Evolutionary conservation across 495 filamentous ascomycete species (phyloP), one percentile per base, ranked within the genome.

Genomic region (Usnea hakonensis): DNA sequence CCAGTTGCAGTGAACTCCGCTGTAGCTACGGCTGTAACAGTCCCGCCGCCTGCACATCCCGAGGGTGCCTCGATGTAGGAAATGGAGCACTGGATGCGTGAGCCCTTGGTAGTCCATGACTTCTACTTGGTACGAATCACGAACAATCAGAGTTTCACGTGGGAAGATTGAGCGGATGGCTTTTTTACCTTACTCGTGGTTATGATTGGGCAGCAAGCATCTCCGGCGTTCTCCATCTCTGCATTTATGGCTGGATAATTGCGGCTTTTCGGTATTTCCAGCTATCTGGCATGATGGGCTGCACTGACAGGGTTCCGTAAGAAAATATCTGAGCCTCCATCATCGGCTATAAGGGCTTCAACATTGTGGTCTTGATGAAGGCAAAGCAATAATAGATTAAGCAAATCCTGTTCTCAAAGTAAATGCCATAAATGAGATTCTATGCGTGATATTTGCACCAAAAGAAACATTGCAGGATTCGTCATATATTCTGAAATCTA

Each of bases 21-120:
- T 50, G 17, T 60, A 43, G 40, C 57, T 37, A 35, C 57, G 21
- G 44, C 57, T 14, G 38, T 50, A 14, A 28, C 56, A 41, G 38
- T 40, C 28, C 32, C 60, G n/a, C 26, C 46, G 16, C 30, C 60
- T 46, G 64, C 48, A 33, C 65, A 55, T 16, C 33, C 65, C 33
- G 33, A 57, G 28, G 58, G 58, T 26, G 58, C 65, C 23, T 41
- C 62, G 2, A 35, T 64, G 43, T 67, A 64, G 36, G 26, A 33
- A 21, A 28, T 10, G 58, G 33, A 48, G 33, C 35, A 13, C 17
- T n/a, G 23, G 11, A 41, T 9, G 9, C 19, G 8, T 53, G 48
- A 40, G 11, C 16, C 9, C 11, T 32, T 38, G n/a, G 32, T n/a
- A 37, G 28, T 52, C 30, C 26, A 52, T 52, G 10, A 5, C 5